phyloP scores from a whole-genome alignment of 108 stramenopile genomes.

The Bacterosira constricta region DNA sequence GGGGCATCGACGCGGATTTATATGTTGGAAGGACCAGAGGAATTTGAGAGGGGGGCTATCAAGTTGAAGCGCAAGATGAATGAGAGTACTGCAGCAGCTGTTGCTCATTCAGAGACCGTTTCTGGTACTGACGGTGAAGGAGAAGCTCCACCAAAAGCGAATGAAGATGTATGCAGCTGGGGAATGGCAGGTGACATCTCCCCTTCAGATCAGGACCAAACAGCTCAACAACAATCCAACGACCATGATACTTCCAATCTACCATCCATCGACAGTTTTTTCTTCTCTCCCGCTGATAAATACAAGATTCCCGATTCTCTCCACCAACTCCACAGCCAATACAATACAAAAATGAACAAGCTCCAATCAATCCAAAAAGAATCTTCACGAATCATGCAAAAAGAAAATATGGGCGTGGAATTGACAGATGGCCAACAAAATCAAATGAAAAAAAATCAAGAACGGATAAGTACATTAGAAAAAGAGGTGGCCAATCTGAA shows the following conservation, averaged over 20 bases:
- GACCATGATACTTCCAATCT: neutral
- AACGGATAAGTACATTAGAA: conserved; percentile 32
- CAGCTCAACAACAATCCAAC: conserved; percentile 1
- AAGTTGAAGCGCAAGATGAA: conserved; percentile 5
- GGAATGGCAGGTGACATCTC: conserved; percentile 44
- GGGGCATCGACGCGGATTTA: conserved; percentile 71
- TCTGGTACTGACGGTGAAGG: neutral
- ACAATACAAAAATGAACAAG: conserved; percentile 59
- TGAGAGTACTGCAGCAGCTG: neutral
- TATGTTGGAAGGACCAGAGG: conserved; percentile 66
- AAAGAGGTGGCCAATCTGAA: conserved; percentile 50
- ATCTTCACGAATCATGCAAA: conserved; percentile 58
- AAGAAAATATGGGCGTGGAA: conserved; percentile 55
- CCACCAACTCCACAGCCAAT: conserved; percentile 55
- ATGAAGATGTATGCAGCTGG: conserved; percentile 47
- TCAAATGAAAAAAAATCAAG: conserved; percentile 57
- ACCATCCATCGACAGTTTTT: conserved; percentile 39
- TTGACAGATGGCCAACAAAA: conserved; percentile 71
- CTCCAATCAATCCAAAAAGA: conserved; percentile 65
- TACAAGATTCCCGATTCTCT: conserved; percentile 59
- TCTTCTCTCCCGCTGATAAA: conserved; percentile 16
- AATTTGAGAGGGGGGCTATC: conserved; percentile 55
- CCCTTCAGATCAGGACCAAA: conserved; percentile 6
- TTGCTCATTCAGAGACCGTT: neutral
- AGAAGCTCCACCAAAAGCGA: neutral